These are phyloP conservation scores for Clonostachys chloroleuca DNA, from an alignment of 2,329 filamentous ascomycete species.

Conservation along the genomic window DNA sequence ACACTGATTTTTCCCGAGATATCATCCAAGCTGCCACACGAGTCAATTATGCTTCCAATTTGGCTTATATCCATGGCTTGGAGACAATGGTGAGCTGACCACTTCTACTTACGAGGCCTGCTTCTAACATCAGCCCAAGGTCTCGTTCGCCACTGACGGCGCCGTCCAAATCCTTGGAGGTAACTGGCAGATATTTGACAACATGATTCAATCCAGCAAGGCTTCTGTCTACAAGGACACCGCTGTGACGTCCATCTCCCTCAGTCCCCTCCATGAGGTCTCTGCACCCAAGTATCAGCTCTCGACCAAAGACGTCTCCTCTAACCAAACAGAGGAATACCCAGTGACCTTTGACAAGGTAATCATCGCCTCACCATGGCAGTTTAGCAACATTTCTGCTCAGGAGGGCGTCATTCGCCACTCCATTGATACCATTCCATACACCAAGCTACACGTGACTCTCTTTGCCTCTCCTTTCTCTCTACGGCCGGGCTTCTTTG, in stretches of 20 bases:
- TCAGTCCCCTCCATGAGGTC: conserved; percentile 33
- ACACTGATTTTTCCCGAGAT: conserved; percentile 65
- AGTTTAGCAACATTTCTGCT: conserved; percentile 67
- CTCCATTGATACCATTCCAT: conserved; percentile 74
- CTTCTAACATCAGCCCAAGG: conserved; percentile 24
- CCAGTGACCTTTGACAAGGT: conserved; percentile 68
- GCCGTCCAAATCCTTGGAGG: conserved; percentile 76
- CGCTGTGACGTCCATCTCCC: conserved; percentile 56
- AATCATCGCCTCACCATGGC: conserved; percentile 77
- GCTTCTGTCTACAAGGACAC: conserved; percentile 63
- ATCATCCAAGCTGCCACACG: conserved; percentile 87
- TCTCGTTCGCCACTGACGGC: conserved; percentile 85
- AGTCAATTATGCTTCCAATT: conserved; percentile 91
- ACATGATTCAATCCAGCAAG: conserved; percentile 65
- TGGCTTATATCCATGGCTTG: conserved; percentile 80
- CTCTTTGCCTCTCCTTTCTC: conserved; percentile 74
- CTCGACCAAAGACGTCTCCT: conserved; percentile 21
- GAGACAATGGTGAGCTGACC: conserved; percentile 64
- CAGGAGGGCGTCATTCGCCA: conserved; percentile 64
- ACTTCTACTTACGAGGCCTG: not conserved
- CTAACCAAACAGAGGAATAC: conserved; percentile 27
- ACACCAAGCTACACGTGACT: conserved; percentile 83
- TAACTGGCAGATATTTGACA: conserved; percentile 92
- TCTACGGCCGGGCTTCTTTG: conserved; percentile 73
- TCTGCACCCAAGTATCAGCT: conserved; percentile 42